Evolutionary conservation across 1,139 yeast genomes (phyloP).

Genomic region (Zygosaccharomyces sapae): DNA sequence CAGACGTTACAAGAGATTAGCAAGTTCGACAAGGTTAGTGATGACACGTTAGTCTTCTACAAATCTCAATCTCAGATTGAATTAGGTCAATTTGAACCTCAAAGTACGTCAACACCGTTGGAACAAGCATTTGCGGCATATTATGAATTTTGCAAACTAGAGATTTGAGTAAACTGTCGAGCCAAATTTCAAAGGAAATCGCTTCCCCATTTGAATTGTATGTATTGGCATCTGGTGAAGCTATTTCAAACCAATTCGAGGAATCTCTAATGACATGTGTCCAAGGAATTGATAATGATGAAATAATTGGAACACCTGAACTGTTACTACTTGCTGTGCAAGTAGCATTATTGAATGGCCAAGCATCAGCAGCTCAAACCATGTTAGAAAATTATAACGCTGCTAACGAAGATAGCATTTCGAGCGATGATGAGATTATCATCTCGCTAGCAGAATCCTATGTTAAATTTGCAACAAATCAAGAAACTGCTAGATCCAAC

Average conservation of each 20-base stretch:
- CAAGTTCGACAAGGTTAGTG: conserved; percentile 21
- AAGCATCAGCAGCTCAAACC: conserved; percentile 26
- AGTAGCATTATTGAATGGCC: conserved; percentile 27
- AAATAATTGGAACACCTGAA: conserved; percentile 28
- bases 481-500: conserved; percentile 32
- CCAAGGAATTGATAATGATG: conserved; percentile 28
- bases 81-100: conserved; percentile 18
- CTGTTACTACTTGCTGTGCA: conserved; percentile 33
- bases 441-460: conserved; percentile 35
- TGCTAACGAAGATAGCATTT: conserved; percentile 26
- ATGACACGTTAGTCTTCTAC: conserved; percentile 31
- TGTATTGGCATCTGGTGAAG: conserved; percentile 31
- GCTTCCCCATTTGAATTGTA: conserved; percentile 25
- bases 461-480: conserved; percentile 31
- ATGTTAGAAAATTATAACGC: conserved; percentile 30
- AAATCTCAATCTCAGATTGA: conserved; percentile 28
- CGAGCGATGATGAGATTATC: conserved; percentile 36
- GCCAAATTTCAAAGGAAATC: conserved; percentile 15
- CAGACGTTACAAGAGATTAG: conserved; percentile 28
- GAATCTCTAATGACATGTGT: conserved; percentile 27
- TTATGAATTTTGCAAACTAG: conserved; percentile 19
- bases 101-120: conserved; percentile 15
- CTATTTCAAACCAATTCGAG: conserved; percentile 26
- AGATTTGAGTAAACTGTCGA: conserved; percentile 20
- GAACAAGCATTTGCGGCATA: conserved; percentile 24